Conservation (phyloP, 23 red algal species). For the Pyropia haitanensis region DNA sequence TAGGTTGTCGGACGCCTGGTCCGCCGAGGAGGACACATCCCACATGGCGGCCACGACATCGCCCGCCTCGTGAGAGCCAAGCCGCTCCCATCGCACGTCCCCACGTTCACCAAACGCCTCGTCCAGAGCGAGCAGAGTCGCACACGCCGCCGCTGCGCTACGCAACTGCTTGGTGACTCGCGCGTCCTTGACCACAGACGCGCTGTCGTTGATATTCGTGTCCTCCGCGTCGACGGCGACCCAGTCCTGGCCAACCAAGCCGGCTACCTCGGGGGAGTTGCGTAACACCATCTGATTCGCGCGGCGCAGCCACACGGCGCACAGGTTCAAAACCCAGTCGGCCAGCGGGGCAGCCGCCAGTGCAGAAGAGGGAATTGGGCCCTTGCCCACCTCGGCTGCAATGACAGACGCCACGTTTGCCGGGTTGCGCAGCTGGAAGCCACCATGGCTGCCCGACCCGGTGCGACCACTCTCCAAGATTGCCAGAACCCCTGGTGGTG, state of each 20-base stretch:
- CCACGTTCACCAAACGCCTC: slow-evolving; percentile 46
- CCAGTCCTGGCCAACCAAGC: too few relatives aligned
- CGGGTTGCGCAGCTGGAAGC: too few relatives aligned
- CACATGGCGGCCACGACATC: slow-evolving; percentile 47
- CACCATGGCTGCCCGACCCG: too few relatives aligned
- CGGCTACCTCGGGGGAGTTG: too few relatives aligned
- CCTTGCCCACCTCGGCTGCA: too few relatives aligned
- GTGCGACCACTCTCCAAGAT: too few relatives aligned
- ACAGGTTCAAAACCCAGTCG: slow-evolving; percentile 53
- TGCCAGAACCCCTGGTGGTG: not conserved
- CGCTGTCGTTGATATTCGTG: not conserved
- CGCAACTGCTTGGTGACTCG: slow-evolving; percentile 17
- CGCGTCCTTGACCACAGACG: slow-evolving; percentile 12
- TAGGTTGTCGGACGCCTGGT: slow-evolving; percentile 1
- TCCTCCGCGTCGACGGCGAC: not conserved
- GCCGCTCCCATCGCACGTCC: slow-evolving; percentile 37
- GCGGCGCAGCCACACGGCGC: slow-evolving; percentile 44
- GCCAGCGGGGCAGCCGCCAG: slow-evolving; percentile 45
- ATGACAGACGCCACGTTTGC: too few relatives aligned
- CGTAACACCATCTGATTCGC: too few relatives aligned
- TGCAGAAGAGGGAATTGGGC: not conserved
- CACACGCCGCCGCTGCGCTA: slow-evolving; percentile 11
- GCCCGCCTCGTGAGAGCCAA: slow-evolving; percentile 12
- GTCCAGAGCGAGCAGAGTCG: slow-evolving; percentile 34
- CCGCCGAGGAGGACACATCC: slow-evolving; percentile 43